These are phyloP conservation scores for Backusella liffmaniae DNA, from an alignment of 192 early-diverging fungal genomes.

Conservation along the genomic window DNA sequence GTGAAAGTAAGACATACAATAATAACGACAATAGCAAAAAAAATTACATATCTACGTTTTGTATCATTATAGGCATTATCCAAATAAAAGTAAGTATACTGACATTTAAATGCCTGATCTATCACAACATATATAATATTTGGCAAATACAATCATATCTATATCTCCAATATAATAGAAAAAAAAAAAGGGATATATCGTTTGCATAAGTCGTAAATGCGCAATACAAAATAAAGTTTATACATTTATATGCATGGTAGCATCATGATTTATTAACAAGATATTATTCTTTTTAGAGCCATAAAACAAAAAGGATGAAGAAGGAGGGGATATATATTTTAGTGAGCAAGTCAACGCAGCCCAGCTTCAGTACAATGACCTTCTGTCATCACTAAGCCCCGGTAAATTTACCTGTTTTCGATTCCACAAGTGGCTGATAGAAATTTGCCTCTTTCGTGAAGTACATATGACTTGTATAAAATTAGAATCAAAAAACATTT, in stretches of 20 bases:
- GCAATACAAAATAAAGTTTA: neutral
- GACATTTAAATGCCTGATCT: neutral
- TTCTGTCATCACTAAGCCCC: neutral
- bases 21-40: neutral
- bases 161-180: neutral
- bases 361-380: neutral
- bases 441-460: neutral
- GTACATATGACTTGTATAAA: neutral
- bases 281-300: neutral
- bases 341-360: neutral
- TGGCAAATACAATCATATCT: neutral
- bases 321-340: neutral
- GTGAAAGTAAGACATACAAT: neutral
- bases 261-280: neutral
- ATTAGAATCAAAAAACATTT: neutral
- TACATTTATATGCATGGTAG: neutral
- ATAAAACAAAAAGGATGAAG: neutral
- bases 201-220: neutral
- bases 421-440: conserved; percentile 5
- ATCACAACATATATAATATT: neutral
- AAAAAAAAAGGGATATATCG: neutral
- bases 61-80: neutral
- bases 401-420: neutral
- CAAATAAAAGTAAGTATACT: neutral
- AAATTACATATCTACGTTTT: neutral